phyloP scores from a whole-genome alignment of 306 rosid species.

The Urtica urens region DNA sequence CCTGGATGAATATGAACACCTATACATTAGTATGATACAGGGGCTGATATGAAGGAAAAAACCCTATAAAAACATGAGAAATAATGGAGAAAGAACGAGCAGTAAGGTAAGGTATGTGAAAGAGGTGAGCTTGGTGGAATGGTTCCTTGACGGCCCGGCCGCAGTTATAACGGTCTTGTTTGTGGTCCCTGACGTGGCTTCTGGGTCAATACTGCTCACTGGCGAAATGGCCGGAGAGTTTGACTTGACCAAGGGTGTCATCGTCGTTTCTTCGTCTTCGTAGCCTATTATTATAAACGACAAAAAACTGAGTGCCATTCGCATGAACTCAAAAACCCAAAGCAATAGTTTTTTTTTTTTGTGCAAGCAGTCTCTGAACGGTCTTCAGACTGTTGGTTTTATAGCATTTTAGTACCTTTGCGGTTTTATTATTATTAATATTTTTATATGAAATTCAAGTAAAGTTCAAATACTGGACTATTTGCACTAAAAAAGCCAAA shows the following conservation, averaged over 20 bases:
- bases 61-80: constrained; percentile 34
- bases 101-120: constrained; percentile 13
- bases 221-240: constrained; percentile 33
- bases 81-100: constrained; percentile 20
- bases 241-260: constrained; percentile 26
- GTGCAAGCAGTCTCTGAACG: no score
- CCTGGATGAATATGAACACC: constrained; percentile 5
- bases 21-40: constrained; percentile 17
- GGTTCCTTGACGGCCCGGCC: constrained; percentile 7
- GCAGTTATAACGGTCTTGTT: constrained; percentile 14
- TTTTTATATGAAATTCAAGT: no score
- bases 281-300: no score
- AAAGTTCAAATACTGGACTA: neutral
- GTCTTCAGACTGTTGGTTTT: no score
- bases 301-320: no score
- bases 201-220: constrained; percentile 28
- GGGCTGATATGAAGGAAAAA: constrained; percentile 6
- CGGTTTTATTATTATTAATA: no score
- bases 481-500: neutral
- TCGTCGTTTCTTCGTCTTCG: constrained; percentile 20
- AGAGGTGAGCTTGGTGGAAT: constrained; percentile 33
- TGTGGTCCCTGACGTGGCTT: constrained; percentile 21
- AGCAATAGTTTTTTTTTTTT: no score
- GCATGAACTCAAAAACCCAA: no score
- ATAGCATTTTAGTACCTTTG: no score